A percentile compares a stretch with the other conserved stretches of the same genome.
Conservation (phyloP, 2,329 filamentous ascomycete species). For the Fusarium stilboides region DNA sequence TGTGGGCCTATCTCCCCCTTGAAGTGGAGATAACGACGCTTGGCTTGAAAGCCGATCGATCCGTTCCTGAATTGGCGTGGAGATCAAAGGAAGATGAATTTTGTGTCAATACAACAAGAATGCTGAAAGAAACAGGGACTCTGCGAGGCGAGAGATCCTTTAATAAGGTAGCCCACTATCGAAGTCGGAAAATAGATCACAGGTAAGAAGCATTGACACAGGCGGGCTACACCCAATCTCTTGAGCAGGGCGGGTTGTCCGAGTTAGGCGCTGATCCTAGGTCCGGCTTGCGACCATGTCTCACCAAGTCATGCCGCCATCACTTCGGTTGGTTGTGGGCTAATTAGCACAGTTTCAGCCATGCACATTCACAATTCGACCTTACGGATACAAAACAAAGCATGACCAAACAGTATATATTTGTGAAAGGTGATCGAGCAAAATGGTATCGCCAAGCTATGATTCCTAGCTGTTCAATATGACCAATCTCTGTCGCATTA, state of each 20-base stretch:
- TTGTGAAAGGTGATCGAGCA: conserved; percentile 10
- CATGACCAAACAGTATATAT: neutral
- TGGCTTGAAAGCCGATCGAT: conserved; percentile 37
- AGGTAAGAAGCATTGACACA: too few relatives aligned
- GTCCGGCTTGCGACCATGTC: conserved; percentile 16
- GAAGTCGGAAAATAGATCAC: neutral
- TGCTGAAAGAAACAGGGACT: too few relatives aligned
- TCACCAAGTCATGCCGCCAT: conserved; percentile 29
- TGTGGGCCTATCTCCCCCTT: conserved; percentile 32
- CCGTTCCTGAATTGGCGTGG: conserved; percentile 18
- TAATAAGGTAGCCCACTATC: neutral
- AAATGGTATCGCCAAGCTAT: conserved; percentile 25
- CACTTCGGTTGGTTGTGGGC: conserved; percentile 17
- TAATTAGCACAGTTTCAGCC: conserved; percentile 20
- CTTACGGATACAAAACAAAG: too few relatives aligned
- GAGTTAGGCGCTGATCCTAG: conserved; percentile 22
- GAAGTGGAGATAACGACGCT: conserved; percentile 34
- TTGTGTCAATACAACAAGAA: too few relatives aligned
- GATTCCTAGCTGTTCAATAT: conserved; percentile 4
- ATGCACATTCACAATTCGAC: neutral
- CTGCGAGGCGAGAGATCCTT: neutral
- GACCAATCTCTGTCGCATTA: conserved; percentile 2
- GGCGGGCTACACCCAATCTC: too few relatives aligned
- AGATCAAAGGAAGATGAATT: neutral
- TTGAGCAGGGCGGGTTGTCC: too few relatives aligned